A percentile compares a stretch with the other conserved stretches of the same genome.
Evolutionary conservation across 345 rosid genomes (phyloP).

Genomic region (Schrenkiella parvula): DNA sequence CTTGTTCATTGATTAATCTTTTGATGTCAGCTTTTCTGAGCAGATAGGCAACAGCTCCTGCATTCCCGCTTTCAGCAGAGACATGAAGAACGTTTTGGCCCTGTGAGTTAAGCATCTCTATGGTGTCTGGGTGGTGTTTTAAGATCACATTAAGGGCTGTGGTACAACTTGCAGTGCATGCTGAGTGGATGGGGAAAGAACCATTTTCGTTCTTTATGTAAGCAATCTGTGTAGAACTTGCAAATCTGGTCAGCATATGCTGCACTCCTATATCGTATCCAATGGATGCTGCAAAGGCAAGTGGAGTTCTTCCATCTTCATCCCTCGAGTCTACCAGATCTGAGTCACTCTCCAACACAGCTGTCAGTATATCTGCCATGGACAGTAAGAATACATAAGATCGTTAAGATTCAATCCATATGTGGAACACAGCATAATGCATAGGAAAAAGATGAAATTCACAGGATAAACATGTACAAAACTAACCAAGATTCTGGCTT

Average conservation of each 20-base stretch:
- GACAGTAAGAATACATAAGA: not conserved
- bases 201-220: conserved; percentile 16
- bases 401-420: not conserved
- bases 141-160: conserved; percentile 7
- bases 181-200: conserved; percentile 22
- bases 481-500: conserved; percentile 15
- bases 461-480: not conserved
- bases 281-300: conserved; percentile 13
- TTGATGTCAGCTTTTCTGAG: conserved; percentile 1
- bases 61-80: conserved; percentile 13
- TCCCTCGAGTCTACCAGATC: not conserved
- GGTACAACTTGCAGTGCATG: not conserved
- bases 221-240: not conserved
- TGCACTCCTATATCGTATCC: conserved; percentile 18
- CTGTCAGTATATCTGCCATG: conserved; percentile 14
- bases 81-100: conserved; percentile 23
- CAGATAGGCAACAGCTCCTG: conserved; percentile 1
- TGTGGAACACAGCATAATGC: not conserved
- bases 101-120: conserved; percentile 15
- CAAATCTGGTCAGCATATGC: conserved; percentile 1
- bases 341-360: not conserved
- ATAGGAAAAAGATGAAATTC: not conserved
- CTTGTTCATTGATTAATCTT: conserved; percentile 19
- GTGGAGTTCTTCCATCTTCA: conserved; percentile 24
- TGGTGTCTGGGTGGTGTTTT: conserved; percentile 1